phyloP scores from a whole-genome alignment of 2,329 filamentous ascomycete genomes.

The Epichloe baconii region DNA sequence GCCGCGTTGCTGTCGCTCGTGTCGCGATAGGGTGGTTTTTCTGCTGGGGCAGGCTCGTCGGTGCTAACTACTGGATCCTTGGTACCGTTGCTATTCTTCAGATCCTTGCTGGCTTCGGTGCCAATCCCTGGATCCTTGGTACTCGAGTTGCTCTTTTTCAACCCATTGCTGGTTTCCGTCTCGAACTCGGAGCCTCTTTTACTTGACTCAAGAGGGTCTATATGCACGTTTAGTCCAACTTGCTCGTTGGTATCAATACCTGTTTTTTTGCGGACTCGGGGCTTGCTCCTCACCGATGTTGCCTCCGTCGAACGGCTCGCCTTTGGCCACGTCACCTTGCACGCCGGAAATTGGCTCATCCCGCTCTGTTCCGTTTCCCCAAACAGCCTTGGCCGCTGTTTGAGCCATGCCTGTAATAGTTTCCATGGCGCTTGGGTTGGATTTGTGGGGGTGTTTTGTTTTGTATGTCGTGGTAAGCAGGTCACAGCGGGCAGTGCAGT shows the following conservation, averaged over 20 bases:
- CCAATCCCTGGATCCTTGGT: background rate
- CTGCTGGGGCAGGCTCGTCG: background rate
- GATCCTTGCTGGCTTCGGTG: background rate
- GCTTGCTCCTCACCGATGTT: constrained; percentile 43
- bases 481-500: background rate
- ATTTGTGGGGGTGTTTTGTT: background rate
- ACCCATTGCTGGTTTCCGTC: background rate
- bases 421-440: constrained; percentile 37
- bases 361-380: constrained; percentile 26
- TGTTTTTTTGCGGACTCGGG: background rate
- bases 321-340: constrained; percentile 50
- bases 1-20: constrained; percentile 13
- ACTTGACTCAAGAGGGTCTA: background rate
- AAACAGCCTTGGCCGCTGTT: constrained; percentile 28
- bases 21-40: constrained; percentile 6
- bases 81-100: background rate
- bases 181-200: background rate
- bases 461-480: background rate
- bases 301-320: constrained; percentile 67
- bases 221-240: too few species aligned
- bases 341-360: constrained; percentile 61
- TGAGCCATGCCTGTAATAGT: constrained; percentile 43
- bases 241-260: too few species aligned
- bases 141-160: background rate
- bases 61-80: background rate